Base-by-base conservation (phyloP, 257 asterid genomes). In the Hygrophila difformis region DNA sequence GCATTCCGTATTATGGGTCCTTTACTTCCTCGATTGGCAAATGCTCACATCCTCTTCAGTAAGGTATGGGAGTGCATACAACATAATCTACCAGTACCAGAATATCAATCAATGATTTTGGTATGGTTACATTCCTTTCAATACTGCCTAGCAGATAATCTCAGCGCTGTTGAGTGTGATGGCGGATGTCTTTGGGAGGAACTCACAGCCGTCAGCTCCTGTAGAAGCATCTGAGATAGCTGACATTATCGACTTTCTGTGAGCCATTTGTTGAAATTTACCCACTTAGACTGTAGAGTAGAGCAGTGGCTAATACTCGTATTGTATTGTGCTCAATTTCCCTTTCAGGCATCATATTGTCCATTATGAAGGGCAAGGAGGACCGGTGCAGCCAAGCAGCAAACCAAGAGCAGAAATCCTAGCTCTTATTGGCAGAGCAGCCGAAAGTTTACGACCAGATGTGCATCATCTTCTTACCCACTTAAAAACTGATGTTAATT, bases 1-100 rank as follows among this genome's bases (percentile, higher is more conserved):
- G 92, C 91, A 55, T 91, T 86, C 59, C 96, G 98, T 58, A 85
- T 91, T 49, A 79, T 91, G 80, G 88, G 94, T 56, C 96, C 98
- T 29, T 71, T 91, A 62, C 98, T 91, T 67, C 96, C 94, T 28
- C 76, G 93, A 55, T 55, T 91, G 77, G 86, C 91, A 56, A 85
- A 78, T 68, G 92, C 96, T 49, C 94, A 82, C 68, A 64, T 73
- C 47, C 85, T 81, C 66, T 89, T 89, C 77, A 75, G 60, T 44
- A 89, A 89, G 97, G 97, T 88, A 64, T 50, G 44, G 18, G 26
- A 44, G 11, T 49, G n/a, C n/a, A n/a, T n/a, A n/a, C n/a, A n/a
- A n/a, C n/a, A n/a, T n/a, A n/a, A n/a, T n/a, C n/a, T n/a, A n/a
- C n/a, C n/a, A n/a, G n/a, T n/a, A n/a, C n/a, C n/a, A n/a, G n/a